phyloP scores from a whole-genome alignment of 2,329 filamentous ascomycete species.

The Leptosphaerulina australis region DNA sequence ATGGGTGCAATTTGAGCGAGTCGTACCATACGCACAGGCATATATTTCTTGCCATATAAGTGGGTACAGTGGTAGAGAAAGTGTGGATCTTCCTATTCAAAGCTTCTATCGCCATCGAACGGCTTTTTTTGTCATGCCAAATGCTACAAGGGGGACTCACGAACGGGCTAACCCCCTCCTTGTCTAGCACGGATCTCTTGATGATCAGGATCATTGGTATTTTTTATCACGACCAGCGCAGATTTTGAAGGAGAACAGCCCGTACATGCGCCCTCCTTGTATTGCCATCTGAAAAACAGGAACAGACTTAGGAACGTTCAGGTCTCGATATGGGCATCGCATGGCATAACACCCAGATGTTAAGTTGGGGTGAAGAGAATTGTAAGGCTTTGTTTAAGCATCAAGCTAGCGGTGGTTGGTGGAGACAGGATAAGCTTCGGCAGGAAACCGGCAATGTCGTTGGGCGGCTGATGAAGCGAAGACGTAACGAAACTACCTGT shows the following conservation, averaged over 20 bases:
- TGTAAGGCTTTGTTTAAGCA: conserved; percentile 12
- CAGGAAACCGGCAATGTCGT: conserved; percentile 3
- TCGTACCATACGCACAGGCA: not conserved
- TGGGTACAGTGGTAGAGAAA: not conserved
- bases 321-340: not conserved
- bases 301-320: not conserved
- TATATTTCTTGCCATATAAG: not conserved
- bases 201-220: no score
- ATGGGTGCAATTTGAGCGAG: not conserved
- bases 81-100: not conserved
- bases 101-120: not conserved
- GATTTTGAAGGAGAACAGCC: no score
- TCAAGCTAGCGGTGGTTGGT: conserved; percentile 10
- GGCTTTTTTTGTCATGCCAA: not conserved
- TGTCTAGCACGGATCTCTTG: no score
- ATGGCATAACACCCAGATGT: not conserved
- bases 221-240: no score
- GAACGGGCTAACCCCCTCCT: no score
- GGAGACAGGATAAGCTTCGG: conserved; percentile 1
- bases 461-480: conserved; percentile 6
- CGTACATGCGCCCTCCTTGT: no score
- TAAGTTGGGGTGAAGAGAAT: conserved; percentile 2
- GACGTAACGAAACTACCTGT: conserved; percentile 12
- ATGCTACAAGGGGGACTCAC: no score
- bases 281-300: not conserved